These are phyloP conservation scores for Gillenia trifoliata DNA, from an alignment of 306 rosid species.

Conservation along the genomic window DNA sequence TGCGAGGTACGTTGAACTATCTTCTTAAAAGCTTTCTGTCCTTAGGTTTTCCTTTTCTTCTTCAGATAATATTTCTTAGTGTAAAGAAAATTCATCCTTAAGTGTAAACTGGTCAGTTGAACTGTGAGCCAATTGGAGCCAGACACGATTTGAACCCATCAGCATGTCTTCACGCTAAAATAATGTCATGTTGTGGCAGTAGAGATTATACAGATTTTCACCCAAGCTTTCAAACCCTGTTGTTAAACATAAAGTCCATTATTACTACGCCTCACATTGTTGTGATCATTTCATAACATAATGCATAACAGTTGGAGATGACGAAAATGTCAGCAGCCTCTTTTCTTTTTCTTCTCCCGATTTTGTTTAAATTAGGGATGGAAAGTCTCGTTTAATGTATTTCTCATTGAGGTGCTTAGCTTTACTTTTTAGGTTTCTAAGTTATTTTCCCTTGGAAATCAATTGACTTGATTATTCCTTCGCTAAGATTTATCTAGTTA, in stretches of 20 bases:
- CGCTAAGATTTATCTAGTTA: too few species aligned
- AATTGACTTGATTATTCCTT: too few species aligned
- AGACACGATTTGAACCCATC: neutral
- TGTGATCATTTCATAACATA: neutral
- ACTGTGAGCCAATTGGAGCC: neutral
- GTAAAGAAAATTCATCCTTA: neutral
- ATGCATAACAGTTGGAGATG: neutral
- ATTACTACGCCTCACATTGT: neutral
- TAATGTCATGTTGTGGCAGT: neutral
- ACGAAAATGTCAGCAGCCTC: too few species aligned
- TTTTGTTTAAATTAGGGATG: too few species aligned
- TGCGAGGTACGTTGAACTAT: constrained; percentile 60
- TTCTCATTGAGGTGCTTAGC: too few species aligned
- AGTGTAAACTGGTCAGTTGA: neutral
- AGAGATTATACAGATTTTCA: neutral
- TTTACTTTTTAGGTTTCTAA: too few species aligned
- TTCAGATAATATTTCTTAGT: neutral
- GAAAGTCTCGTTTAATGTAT: too few species aligned
- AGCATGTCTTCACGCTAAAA: neutral
- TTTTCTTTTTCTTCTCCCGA: too few species aligned
- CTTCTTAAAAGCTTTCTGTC: constrained; percentile 1
- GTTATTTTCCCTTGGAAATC: too few species aligned
- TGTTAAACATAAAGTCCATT: neutral
- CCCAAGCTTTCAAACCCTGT: neutral
- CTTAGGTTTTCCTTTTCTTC: neutral